A percentile compares a stretch with the other conserved stretches of the same genome.
Conservation (phyloP, 768 basidiomycete genomes). For the Hygrophorus pudorinus region DNA sequence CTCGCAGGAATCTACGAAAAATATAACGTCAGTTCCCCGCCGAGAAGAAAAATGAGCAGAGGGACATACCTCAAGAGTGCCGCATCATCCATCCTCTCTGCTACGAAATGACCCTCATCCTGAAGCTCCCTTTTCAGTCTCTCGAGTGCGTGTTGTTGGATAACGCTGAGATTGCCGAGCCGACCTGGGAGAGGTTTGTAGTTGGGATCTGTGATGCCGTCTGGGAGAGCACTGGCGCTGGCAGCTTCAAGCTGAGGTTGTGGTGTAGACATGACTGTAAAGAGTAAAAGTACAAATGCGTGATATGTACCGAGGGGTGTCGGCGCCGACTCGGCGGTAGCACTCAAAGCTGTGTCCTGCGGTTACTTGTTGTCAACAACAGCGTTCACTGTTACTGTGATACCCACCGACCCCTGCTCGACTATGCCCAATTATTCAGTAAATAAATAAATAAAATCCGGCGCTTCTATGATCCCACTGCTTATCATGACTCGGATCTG, state of each 20-base stretch:
- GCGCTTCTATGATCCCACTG: too few relatives aligned
- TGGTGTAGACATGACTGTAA: conserved; percentile 6
- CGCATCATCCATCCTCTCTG: conserved; percentile 62
- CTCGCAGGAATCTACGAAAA: conserved; percentile 68
- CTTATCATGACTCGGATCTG: too few relatives aligned
- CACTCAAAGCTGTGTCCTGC: not conserved
- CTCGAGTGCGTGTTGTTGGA: conserved; percentile 57
- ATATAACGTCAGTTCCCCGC: not conserved
- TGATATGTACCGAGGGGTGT: not conserved
- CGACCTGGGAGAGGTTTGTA: conserved; percentile 64
- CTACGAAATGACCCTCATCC: conserved; percentile 49
- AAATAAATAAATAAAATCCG: not conserved
- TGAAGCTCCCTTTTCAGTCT: conserved; percentile 56
- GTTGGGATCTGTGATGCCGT: conserved; percentile 51
- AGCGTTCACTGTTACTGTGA: too few relatives aligned
- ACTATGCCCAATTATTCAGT: not conserved
- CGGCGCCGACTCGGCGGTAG: too few relatives aligned
- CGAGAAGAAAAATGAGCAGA: not conserved
- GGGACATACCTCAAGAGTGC: conserved; percentile 51
- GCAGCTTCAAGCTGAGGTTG: conserved; percentile 23
- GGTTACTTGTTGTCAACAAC: too few relatives aligned
- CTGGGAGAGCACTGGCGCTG: conserved; percentile 45
- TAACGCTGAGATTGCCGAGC: conserved; percentile 63
- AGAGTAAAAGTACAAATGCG: not conserved
- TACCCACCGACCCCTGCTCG: not conserved